Conservation (phyloP, 2,329 filamentous ascomycete genomes). For the Paecilomyces sp. region DNA sequence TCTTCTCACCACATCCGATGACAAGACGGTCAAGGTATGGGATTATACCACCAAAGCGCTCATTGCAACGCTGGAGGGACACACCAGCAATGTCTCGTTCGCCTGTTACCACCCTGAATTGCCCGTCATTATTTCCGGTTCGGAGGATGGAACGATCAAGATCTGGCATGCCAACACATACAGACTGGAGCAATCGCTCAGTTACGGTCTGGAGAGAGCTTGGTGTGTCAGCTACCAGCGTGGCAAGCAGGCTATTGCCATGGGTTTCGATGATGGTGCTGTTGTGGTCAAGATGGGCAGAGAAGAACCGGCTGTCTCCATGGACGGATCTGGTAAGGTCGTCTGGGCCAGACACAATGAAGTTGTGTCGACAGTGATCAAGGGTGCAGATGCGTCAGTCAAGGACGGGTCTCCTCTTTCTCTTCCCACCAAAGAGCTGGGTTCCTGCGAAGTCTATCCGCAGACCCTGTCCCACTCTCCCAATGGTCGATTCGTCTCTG, state of each 20-base stretch:
- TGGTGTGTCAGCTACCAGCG: conserved; percentile 98
- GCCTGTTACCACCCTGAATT: conserved; percentile 96
- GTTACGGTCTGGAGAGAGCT: conserved; percentile 89
- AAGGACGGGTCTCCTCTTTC: conserved; percentile 87
- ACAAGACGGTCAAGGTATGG: conserved; percentile 96
- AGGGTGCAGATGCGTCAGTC: conserved; percentile 71
- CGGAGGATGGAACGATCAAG: conserved; percentile 93
- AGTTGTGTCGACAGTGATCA: conserved; percentile 90
- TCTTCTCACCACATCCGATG: conserved; percentile 91
- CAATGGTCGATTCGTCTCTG: conserved; percentile 81
- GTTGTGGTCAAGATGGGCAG: conserved; percentile 97
- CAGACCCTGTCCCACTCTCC: conserved; percentile 93
- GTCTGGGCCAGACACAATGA: conserved; percentile 96
- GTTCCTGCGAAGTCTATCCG: conserved; percentile 93
- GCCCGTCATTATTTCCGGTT: conserved; percentile 94
- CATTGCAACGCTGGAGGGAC: conserved; percentile 92
- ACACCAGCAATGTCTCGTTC: conserved; percentile 97
- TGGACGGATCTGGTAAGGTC: conserved; percentile 92
- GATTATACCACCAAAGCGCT: conserved; percentile 98
- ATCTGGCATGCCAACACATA: conserved; percentile 99
- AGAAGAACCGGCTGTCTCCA: conserved; percentile 94
- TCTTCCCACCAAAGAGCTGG: conserved; percentile 87
- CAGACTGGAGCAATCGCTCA: conserved; percentile 87
- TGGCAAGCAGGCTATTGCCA: conserved; percentile 86
- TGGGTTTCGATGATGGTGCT: conserved; percentile 95